Percentiles rank a stretch among this genome's conserved stretches.
These are phyloP conservation scores for Pneumocystis sp. DNA, from an alignment of 1,139 yeast genomes.

Conservation along the genomic window DNA sequence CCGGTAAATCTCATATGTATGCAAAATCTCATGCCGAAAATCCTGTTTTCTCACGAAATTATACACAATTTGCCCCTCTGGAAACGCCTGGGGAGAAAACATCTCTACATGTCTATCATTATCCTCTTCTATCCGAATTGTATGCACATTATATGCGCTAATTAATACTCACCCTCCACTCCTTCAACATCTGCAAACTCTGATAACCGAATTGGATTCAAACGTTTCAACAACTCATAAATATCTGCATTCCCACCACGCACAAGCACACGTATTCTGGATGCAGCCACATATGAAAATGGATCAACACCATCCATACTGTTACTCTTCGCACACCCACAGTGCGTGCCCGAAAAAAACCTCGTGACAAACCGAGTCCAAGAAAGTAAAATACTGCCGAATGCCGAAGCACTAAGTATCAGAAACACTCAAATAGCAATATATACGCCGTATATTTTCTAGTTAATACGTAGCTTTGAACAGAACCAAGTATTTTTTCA, in stretches of 20 bases:
- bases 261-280: not conserved
- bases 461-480: no score
- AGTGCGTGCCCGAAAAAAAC: not conserved
- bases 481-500: no score
- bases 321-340: not conserved
- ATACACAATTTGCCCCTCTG: conserved; percentile 54
- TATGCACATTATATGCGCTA: not conserved
- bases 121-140: not conserved
- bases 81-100: conserved; percentile 54
- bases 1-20: conserved; percentile 80
- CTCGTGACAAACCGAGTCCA: no score
- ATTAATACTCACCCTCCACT: not conserved
- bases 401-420: no score
- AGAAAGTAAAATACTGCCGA: no score
- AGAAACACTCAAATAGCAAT: no score
- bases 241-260: not conserved
- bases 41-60: conserved; percentile 42
- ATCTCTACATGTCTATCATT: conserved; percentile 23
- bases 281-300: not conserved
- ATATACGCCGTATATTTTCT: no score
- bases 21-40: conserved; percentile 46
- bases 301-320: not conserved
- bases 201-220: not conserved
- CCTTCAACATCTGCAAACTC: not conserved
- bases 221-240: not conserved